Percentiles rank a stretch among this genome's conserved stretches.
Evolutionary conservation across 2,329 filamentous ascomycete genomes (phyloP).

Genomic region (Fusarium pseudoanthophilum): DNA sequence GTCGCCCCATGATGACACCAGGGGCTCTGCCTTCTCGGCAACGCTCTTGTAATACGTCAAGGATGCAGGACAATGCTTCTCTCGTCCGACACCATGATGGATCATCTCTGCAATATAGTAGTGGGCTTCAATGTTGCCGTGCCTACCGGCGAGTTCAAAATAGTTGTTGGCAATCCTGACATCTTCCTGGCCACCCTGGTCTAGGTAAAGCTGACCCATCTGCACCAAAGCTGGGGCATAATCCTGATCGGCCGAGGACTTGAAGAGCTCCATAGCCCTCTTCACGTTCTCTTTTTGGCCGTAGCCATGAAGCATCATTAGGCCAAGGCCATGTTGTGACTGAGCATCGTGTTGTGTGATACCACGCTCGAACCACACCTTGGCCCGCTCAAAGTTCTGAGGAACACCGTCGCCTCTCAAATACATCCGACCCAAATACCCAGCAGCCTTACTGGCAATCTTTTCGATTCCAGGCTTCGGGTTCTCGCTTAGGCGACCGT

Average conservation of each 20-base stretch:
- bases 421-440: slow-evolving; percentile 89
- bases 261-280: slow-evolving; percentile 80
- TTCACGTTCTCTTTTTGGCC: slow-evolving; percentile 76
- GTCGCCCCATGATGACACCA: slow-evolving; percentile 83
- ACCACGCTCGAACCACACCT: slow-evolving; percentile 85
- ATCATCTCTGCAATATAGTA: slow-evolving; percentile 93
- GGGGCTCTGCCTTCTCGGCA: slow-evolving; percentile 75
- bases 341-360: slow-evolving; percentile 79
- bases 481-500: slow-evolving; percentile 78
- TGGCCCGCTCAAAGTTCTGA: slow-evolving; percentile 80
- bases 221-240: slow-evolving; percentile 83
- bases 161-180: slow-evolving; percentile 82
- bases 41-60: slow-evolving; percentile 85
- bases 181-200: slow-evolving; percentile 78
- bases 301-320: slow-evolving; percentile 85
- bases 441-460: slow-evolving; percentile 83
- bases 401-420: slow-evolving; percentile 85
- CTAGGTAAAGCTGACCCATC: slow-evolving; percentile 84
- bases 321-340: slow-evolving; percentile 84
- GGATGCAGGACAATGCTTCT: slow-evolving; percentile 81
- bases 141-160: slow-evolving; percentile 86
- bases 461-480: slow-evolving; percentile 78
- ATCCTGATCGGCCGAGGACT: slow-evolving; percentile 83
- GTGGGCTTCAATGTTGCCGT: slow-evolving; percentile 86
- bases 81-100: slow-evolving; percentile 81